Base-by-base conservation (phyloP, 352 stramenopile species). In the Globisporangium rhizosaccharum region DNA sequence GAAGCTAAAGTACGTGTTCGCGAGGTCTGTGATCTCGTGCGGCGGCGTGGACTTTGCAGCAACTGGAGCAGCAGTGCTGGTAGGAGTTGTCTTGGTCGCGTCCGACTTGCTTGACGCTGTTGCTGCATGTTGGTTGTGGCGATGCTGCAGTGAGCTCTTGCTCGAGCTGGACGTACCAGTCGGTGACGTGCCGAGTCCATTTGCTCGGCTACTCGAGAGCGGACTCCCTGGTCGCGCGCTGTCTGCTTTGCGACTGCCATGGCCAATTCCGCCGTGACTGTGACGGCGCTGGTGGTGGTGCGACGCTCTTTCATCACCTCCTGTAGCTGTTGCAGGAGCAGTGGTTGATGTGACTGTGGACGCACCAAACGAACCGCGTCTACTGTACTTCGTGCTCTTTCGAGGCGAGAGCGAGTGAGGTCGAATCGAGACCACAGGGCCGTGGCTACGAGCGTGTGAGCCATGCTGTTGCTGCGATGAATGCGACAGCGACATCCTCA, bases 1-100 rank as follows among this genome's bases (percentile, higher is more conserved):
- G 44, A 59, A 59, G 51, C 52, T 59, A 25, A 64, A 64, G 51
- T 55, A 64, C 18, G 51, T 64, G 25, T 51, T 64, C 15, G 51
- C 51, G 33, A 58, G 51, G 23, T 55, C 52, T 44, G 51, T 59
- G 17, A 59, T 47, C 46, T 64, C 58, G 14, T 52, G 45, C 10
- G 30, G n/a, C 10, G 44, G 8, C 45, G 42, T 17, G 17, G 30
- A 37, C 42, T 51, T 46, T 12, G 17, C 44, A 1, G 14, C 25
- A 15, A 15, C 44, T 23, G 44, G n/a, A 23, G 44, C 28, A 10
- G 44, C 25, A 15, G 18, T 3, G 12, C 6, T 49, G 1, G 44
- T 17, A 9, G 18, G 17, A 28, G 44, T 6, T n/a, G 14, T 6
- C 41, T 18, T 47, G 2, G 44, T 10, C 20, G 44, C 44, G 41